phyloP scores from a whole-genome alignment of 1,284 basidiomycete genomes.

The Macrocystidia cucumis region DNA sequence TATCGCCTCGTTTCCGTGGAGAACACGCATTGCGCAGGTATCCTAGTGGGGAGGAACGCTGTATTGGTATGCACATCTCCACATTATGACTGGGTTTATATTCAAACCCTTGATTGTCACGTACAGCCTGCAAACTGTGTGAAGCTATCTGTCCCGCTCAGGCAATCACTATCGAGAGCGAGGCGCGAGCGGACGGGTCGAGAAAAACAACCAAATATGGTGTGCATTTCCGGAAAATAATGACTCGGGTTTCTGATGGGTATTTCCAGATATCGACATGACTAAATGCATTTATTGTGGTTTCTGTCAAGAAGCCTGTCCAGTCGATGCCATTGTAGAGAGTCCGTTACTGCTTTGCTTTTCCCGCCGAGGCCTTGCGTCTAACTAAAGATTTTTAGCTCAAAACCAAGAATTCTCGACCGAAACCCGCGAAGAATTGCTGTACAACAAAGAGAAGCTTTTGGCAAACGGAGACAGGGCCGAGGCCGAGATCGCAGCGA shows the following conservation, averaged over 20 bases:
- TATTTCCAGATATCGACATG: conserved; percentile 83
- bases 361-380: conserved; percentile 5
- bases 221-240: conserved; percentile 19
- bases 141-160: conserved; percentile 99
- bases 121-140: conserved; percentile 93
- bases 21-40: conserved; percentile 98
- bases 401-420: conserved; percentile 97
- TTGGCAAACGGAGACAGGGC: conserved; percentile 93
- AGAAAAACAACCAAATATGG: conserved; percentile 97
- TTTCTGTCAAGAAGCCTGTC: conserved; percentile 98
- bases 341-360: conserved; percentile 48
- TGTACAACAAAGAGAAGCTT: conserved; percentile 99
- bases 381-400: conserved; percentile 36
- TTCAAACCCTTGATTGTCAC: conserved; percentile 6
- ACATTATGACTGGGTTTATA: conserved; percentile 1
- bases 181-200: conserved; percentile 92
- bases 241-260: conserved; percentile 15
- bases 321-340: conserved; percentile 99
- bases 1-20: conserved; percentile 97
- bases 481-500: conserved; percentile 95
- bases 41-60: conserved; percentile 97
- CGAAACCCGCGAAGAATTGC: conserved; percentile 95
- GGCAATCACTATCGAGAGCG: conserved; percentile 99
- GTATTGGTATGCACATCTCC: conserved; percentile 66
- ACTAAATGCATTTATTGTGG: conserved; percentile 97